phyloP scores from a whole-genome alignment of 1,284 basidiomycete species.

The Caloboletus firmus region DNA sequence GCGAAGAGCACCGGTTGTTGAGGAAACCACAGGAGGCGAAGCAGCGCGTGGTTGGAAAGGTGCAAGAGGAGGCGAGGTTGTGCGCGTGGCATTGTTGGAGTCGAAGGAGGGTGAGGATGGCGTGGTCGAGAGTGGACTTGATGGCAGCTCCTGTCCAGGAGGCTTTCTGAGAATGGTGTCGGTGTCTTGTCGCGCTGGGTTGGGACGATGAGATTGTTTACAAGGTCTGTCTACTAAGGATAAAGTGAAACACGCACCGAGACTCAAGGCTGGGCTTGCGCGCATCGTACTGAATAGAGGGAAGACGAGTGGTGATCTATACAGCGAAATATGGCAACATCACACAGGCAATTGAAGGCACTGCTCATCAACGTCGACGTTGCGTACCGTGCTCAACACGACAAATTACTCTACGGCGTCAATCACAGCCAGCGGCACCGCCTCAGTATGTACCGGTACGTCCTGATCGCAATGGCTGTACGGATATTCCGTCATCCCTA shows the following conservation, averaged over 20 bases:
- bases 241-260: constrained; percentile 17
- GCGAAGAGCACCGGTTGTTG: constrained; percentile 27
- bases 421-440: constrained; percentile 28
- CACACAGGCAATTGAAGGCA: neutral
- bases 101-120: constrained; percentile 36
- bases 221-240: neutral
- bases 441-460: constrained; percentile 25
- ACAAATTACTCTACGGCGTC: constrained; percentile 11
- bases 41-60: constrained; percentile 26
- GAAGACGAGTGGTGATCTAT: constrained; percentile 9
- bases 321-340: constrained; percentile 7
- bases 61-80: constrained; percentile 2
- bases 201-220: neutral
- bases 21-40: constrained; percentile 28
- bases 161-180: constrained; percentile 34
- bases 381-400: neutral
- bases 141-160: constrained; percentile 1
- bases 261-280: constrained; percentile 6
- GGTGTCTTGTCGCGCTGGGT: constrained; percentile 27
- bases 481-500: neutral
- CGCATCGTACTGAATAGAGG: constrained; percentile 13
- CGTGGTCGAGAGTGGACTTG: neutral
- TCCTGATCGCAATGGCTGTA: constrained; percentile 4
- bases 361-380: constrained; percentile 15
- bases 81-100: constrained; percentile 32